These are phyloP conservation scores for Penicillium griseofulvum DNA, from an alignment of 2,329 filamentous ascomycete species.

Conservation along the genomic window DNA sequence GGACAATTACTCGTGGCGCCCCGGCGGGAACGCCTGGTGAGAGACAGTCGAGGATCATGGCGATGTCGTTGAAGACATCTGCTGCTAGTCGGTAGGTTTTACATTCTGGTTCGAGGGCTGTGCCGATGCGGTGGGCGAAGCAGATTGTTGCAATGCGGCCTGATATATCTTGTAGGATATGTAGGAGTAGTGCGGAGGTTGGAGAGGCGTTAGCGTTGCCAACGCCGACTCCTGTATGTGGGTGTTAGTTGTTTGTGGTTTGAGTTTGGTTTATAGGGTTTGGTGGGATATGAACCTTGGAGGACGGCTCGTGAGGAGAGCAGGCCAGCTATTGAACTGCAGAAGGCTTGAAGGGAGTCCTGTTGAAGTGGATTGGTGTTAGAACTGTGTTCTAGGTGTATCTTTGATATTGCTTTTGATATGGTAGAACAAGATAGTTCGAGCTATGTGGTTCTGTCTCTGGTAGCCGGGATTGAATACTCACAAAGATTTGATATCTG, in stretches of 20 bases:
- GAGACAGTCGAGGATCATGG: slow-evolving; percentile 80
- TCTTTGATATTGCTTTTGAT: background rate
- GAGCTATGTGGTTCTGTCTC: background rate
- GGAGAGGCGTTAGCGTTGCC: slow-evolving; percentile 76
- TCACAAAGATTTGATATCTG: slow-evolving; percentile 67
- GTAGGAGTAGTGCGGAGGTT: slow-evolving; percentile 76
- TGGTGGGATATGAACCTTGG: slow-evolving; percentile 52
- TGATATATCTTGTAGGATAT: slow-evolving; percentile 77
- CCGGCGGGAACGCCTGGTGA: slow-evolving; percentile 68
- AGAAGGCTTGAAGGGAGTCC: slow-evolving; percentile 44
- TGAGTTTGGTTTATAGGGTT: background rate
- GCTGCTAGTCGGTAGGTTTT: slow-evolving; percentile 86
- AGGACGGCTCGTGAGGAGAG: slow-evolving; percentile 80
- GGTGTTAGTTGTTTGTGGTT: background rate
- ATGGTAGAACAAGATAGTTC: background rate
- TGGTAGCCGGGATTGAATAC: slow-evolving; percentile 19
- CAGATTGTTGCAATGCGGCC: slow-evolving; percentile 80
- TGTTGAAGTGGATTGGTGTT: slow-evolving; percentile 10
- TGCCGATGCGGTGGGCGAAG: slow-evolving; percentile 79
- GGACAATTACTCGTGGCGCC: slow-evolving; percentile 52
- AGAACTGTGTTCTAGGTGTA: background rate
- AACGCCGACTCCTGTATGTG: slow-evolving; percentile 66
- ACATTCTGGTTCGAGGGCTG: slow-evolving; percentile 82
- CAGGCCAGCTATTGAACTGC: slow-evolving; percentile 50
- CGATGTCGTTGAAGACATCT: slow-evolving; percentile 83